A percentile compares a stretch with the other conserved stretches of the same genome.
Conservation (phyloP, 495 filamentous ascomycete species). For the Pyrenula aspistea region DNA sequence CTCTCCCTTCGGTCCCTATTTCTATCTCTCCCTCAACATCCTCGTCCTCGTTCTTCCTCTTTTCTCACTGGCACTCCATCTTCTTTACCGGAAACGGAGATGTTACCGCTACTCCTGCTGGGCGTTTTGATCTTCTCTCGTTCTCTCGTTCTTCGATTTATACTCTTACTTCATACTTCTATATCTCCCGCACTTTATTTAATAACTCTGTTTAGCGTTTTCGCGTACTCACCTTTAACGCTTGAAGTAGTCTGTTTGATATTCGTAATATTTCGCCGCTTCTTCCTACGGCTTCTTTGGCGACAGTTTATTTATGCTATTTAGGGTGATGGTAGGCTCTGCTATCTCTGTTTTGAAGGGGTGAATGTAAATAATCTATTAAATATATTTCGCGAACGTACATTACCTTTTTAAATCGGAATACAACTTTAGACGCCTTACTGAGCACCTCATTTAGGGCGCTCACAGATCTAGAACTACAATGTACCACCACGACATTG, state of each 20-base stretch:
- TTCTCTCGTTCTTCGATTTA: no score
- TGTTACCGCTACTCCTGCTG: no score
- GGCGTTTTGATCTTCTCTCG: no score
- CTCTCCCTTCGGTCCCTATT: no score
- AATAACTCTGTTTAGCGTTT: no score
- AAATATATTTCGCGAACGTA: conserved; percentile 72
- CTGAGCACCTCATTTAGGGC: conserved; percentile 75
- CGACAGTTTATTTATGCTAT: conserved; percentile 77
- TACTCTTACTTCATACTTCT: no score
- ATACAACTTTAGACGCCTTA: conserved; percentile 63
- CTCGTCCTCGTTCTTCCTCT: no score
- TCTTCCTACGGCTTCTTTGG: conserved; percentile 76
- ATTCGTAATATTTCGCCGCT: conserved; percentile 78
- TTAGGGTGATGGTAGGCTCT: conserved; percentile 82
- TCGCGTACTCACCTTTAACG: no score
- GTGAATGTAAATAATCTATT: conserved; percentile 75
- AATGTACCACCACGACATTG: conserved; percentile 66
- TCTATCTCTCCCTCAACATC: no score
- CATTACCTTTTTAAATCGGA: conserved; percentile 68
- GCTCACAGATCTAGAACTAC: conserved; percentile 73
- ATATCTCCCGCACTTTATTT: no score
- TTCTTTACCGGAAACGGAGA: no score
- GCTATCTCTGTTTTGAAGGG: conserved; percentile 74
- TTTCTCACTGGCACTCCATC: no score
- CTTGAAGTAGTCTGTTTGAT: conserved; percentile 74